Base-by-base conservation (phyloP, 805 yeast genomes). In the Ogataea glucozyma region DNA sequence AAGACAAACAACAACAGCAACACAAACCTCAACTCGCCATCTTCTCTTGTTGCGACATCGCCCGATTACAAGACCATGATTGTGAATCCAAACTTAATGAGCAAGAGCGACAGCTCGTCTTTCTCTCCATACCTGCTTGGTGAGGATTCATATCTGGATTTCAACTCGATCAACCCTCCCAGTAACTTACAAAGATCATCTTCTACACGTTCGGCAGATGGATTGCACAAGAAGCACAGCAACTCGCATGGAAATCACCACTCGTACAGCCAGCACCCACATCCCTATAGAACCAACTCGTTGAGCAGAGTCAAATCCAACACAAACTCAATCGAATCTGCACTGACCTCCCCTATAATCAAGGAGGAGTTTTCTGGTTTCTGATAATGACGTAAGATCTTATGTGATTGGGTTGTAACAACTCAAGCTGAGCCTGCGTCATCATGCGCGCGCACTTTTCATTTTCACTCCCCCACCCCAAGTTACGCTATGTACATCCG, bases 211-310 rank as follows among this genome's bases (percentile, higher is more conserved):
- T 49, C 52, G 16, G 18, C 43, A 1, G 48, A 49, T 12, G 41
- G 47, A 23, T 31, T 19, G 8, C 12, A 31, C 20, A 42, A 35
- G 31, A 51, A 45, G 23, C 47, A 44, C 29, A 37, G 38, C 19
- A 44, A 31, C 19, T 24, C 22, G 26, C 49, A 43, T 27, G 47
- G 50, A 30, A 41, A 40, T 22, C 45, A 41, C 24, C 45, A 51
- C 30, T 44, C 57, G 6, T 52, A 47, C 21, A 31, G 45, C 16
- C 44, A 40, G n/a, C 61, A 55, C 41, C 58, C 53, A 11, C 61
- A 58, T 39, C 61, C 61, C 2, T 56, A 56, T 36, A 47, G 48
- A 40, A 20, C 52, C 22, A 33, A 40, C 31, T 44, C 54, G n/a
- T 18, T 38, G 8, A 30, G 45, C 34, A 38, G 44, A 38, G 37